phyloP scores from a whole-genome alignment of 2,329 filamentous ascomycete genomes.

The Scytalidium sp. region DNA sequence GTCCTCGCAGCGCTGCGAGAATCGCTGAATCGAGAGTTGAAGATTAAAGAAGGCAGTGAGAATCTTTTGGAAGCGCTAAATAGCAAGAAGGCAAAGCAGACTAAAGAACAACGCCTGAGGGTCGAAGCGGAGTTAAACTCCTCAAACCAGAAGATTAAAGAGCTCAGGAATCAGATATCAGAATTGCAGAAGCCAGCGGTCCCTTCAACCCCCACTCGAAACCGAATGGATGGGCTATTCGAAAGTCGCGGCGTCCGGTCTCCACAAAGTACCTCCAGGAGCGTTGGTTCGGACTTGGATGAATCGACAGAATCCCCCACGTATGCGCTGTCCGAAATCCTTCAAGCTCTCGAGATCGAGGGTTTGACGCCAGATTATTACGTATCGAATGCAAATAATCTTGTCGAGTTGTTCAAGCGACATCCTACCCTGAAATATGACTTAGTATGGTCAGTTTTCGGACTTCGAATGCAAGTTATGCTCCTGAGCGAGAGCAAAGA shows the following conservation, averaged over 20 bases:
- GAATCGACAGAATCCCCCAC: constrained; percentile 82
- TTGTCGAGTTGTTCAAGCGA: constrained; percentile 95
- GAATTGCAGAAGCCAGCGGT: constrained; percentile 53
- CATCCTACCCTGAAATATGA: constrained; percentile 95
- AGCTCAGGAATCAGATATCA: constrained; percentile 56
- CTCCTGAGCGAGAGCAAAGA: constrained; percentile 93
- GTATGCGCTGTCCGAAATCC: constrained; percentile 82
- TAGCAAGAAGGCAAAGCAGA: constrained; percentile 92
- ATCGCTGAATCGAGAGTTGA: constrained; percentile 88
- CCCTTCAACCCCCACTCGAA: constrained; percentile 43
- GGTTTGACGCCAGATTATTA: constrained; percentile 93
- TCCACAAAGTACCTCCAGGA: constrained; percentile 53
- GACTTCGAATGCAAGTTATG: constrained; percentile 91
- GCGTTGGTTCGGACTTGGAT: constrained; percentile 61
- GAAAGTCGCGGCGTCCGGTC: constrained; percentile 51
- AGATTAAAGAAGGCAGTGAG: constrained; percentile 97
- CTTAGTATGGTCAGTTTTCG: constrained; percentile 92
- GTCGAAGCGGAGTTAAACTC: constrained; percentile 88
- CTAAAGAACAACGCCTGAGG: constrained; percentile 75
- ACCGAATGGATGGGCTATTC: constrained; percentile 45
- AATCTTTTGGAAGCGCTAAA: constrained; percentile 96
- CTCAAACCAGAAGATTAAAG: constrained; percentile 71
- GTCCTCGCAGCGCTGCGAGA: constrained; percentile 75
- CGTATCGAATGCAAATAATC: constrained; percentile 83
- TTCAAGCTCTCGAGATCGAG: constrained; percentile 84